Base-by-base conservation (phyloP, 2,329 filamentous ascomycete genomes). In the Neonectria punicea region DNA sequence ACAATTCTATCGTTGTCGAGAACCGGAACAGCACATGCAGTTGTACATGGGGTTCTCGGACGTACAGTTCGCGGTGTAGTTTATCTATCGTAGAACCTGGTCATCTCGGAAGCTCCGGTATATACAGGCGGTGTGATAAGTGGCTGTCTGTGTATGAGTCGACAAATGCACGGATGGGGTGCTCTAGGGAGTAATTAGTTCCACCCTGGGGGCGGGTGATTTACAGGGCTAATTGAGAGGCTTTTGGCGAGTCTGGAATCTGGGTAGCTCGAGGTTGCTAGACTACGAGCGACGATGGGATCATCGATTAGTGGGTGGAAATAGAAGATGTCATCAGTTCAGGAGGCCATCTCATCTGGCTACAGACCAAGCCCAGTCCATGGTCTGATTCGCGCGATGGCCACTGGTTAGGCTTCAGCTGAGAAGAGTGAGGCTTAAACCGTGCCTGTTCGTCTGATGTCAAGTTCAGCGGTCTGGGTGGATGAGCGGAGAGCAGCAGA, bases 111-210 rank as follows among this genome's bases (percentile, higher is more conserved):
- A 20, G 30, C 49, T n/a, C n/a, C n/a, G 30, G 46, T n/a, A 49
- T 30, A 34, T 32, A 32, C 34, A 50, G 7, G 49, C 49, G 49
- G 49, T 51, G 49, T 51, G 49, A 51, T 20, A 16, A 51, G 49
- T 36, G 49, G 28, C n/a, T 20, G 28, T 28, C 28, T 5, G 47
- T 30, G 47, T 13, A 51, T 34, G 30, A 50, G 46, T 36, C 46
- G 49, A 32, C 30, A 13, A 51, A 36, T 34, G 49, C 49, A 51
- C 49, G n/a, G 49, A 51, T 51, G 28, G 49, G 49, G 32, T 51
- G 49, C 28, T 20, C 30, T 6, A 39, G 36, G 28, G 32, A 10
- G 49, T 20, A 34, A 16, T 51, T 22, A 25, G 25, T 25, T 25
- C 47, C 47, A 16, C 28, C 16, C 32, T 34, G 28, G n/a, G n/a